phyloP scores from a whole-genome alignment of 2,329 filamentous ascomycete species.

The Alternaria sp. region DNA sequence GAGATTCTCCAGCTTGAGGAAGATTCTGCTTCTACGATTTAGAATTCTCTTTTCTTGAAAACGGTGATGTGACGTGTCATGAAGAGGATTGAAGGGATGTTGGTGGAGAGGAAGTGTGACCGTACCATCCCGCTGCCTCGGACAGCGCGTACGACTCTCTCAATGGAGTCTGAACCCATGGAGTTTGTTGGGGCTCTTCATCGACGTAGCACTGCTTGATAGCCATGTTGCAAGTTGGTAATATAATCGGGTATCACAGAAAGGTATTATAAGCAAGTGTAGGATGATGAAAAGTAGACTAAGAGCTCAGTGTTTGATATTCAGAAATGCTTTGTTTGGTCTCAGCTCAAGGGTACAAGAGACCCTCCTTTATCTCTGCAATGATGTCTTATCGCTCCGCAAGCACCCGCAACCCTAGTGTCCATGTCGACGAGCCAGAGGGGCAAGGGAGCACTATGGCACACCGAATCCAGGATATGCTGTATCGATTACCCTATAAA shows the following conservation, averaged over 20 bases:
- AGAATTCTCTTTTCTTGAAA: constrained; percentile 42
- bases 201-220: constrained; percentile 33
- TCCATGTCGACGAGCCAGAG: constrained; percentile 20
- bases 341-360: constrained; percentile 12
- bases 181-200: constrained; percentile 38
- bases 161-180: constrained; percentile 77
- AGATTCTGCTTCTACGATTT: constrained; percentile 70
- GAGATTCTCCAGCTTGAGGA: constrained; percentile 84
- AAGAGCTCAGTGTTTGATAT: constrained; percentile 1
- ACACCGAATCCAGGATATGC: constrained; percentile 24
- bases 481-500: constrained; percentile 50
- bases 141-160: constrained; percentile 73
- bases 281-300: constrained; percentile 5
- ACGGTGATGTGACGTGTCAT: not conserved
- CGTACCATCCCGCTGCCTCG: constrained; percentile 74
- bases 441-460: constrained; percentile 19
- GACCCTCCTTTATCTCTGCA: constrained; percentile 24
- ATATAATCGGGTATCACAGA: constrained; percentile 22
- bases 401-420: constrained; percentile 31
- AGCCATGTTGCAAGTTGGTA: constrained; percentile 33
- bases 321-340: constrained; percentile 9
- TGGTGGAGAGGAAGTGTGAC: constrained; percentile 38
- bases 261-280: constrained; percentile 10
- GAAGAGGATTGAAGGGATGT: not conserved
- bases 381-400: constrained; percentile 37